Base-by-base conservation (phyloP, 139 green algal genomes). In the Chlorella sp. region DNA sequence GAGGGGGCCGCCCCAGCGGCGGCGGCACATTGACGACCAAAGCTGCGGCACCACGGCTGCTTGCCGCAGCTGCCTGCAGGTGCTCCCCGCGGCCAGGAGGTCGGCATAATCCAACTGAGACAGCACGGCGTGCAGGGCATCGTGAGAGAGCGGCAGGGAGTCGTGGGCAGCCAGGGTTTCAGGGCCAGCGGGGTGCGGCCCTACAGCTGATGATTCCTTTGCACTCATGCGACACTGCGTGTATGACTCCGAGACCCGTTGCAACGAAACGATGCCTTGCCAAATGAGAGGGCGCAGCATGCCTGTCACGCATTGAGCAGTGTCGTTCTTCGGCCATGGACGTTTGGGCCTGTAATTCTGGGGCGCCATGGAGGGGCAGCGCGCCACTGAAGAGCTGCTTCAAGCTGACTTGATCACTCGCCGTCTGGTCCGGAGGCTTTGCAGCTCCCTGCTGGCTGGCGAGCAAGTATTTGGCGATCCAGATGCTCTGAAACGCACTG, bases 1-100 rank as follows among this genome's bases (percentile, higher is more conserved):
- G 73, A 89, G 60, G 22, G n/a, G 16, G 11, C 73, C 73, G 34
- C 39, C 24, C 86, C 86, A 89, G 73, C 86, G 86, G n/a, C 86
- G 86, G 24, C 16, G 24, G 48, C 86, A 89, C 22, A 83, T n/a
- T 34, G 36, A 28, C 19, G 26, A 24, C 86, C 86, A 89, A 24
- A 83, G 53, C n/a, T 28, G n/a, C 3, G 73, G 82, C 5, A 53
- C 24, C 11, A 53, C 28, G 2, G 75, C 73, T 36, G 86, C 75
- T 34, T 34, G 12, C 24, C 48, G 73, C n/a, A 89, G 53, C 34
- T 76, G 48, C 18, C 48, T 26, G 60, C 86, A 89, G 34, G 86
- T 32, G 3, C 73, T 36, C 0, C 34, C 57, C 24, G 75, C 75
- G 18, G 73, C 53, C 42, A 89, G 36, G 53, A 89, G 36, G 15